Conservation (phyloP, 2,329 filamentous ascomycete species). For the Penicillium decumbens region DNA sequence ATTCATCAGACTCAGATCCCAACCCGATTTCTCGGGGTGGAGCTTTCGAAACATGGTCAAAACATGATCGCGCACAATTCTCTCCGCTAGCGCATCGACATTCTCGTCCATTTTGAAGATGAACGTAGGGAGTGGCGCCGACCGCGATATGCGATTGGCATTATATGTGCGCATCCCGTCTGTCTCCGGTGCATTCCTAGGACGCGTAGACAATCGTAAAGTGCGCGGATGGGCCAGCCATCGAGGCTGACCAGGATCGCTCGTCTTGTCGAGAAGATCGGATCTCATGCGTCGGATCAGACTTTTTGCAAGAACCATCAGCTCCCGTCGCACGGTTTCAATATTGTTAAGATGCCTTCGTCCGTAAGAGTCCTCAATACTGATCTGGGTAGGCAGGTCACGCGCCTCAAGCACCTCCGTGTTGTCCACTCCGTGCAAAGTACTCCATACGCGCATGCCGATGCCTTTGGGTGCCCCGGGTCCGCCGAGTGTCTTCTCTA, state of each 20-base stretch:
- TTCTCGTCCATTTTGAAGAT: conserved; percentile 61
- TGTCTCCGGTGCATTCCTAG: conserved; percentile 50
- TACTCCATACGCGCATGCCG: conserved; percentile 66
- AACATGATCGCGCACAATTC: conserved; percentile 64
- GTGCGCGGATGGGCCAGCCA: conserved; percentile 83
- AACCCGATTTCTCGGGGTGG: conserved; percentile 63
- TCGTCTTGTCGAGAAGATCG: conserved; percentile 62
- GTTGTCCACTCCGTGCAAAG: conserved; percentile 76
- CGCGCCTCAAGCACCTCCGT: conserved; percentile 67
- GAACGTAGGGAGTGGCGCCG: conserved; percentile 66
- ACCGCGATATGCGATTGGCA: conserved; percentile 70
- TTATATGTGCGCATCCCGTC: conserved; percentile 54
- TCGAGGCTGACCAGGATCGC: conserved; percentile 27
- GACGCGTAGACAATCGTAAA: conserved; percentile 72
- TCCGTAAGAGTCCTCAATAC: conserved; percentile 87
- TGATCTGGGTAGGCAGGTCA: conserved; percentile 77
- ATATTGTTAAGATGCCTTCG: conserved; percentile 63
- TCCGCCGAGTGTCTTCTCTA: conserved; percentile 67
- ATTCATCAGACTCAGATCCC: conserved; percentile 81
- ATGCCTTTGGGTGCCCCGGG: conserved; percentile 67
- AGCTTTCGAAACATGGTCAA: conserved; percentile 70
- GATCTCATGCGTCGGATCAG: conserved; percentile 72
- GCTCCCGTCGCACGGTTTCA: conserved; percentile 61
- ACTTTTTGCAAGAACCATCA: conserved; percentile 63
- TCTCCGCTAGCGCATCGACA: conserved; percentile 59